Evolutionary conservation across 306 rosid genomes (phyloP).

Genomic region (Prunus mume): DNA sequence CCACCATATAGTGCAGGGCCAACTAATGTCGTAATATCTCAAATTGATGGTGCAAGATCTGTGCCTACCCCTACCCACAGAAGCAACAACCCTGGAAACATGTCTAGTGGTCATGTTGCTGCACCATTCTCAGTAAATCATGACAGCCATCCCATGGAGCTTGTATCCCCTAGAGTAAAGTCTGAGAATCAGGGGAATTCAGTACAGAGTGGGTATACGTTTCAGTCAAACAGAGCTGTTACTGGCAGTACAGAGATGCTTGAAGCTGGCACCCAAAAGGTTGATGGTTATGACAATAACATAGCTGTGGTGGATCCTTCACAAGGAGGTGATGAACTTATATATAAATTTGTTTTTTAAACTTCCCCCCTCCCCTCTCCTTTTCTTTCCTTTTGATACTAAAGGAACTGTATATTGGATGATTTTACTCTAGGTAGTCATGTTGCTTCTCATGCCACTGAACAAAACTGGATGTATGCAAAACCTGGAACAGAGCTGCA

Average conservation of each 20-base stretch:
- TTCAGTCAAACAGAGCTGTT: conserved; percentile 63
- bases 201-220: conserved; percentile 48
- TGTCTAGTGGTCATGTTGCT: conserved; percentile 37
- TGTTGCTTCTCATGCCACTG: conserved; percentile 29
- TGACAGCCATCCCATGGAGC: conserved; percentile 64
- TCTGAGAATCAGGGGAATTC: conserved; percentile 54
- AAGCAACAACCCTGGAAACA: conserved; percentile 43
- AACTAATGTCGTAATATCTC: conserved; percentile 34
- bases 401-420: conserved; percentile 23
- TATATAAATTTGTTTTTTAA: background rate
- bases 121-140: conserved; percentile 49
- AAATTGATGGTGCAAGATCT: conserved; percentile 58
- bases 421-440: conserved; percentile 23
- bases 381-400: background rate
- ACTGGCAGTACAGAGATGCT: conserved; percentile 59
- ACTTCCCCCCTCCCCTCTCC: background rate
- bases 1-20: conserved; percentile 54
- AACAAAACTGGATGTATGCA: conserved; percentile 32
- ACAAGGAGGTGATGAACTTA: conserved; percentile 62
- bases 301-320: conserved; percentile 52
- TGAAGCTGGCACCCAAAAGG: conserved; percentile 59
- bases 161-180: conserved; percentile 64
- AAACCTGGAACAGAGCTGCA: conserved; percentile 41
- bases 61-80: conserved; percentile 45
- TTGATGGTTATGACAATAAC: conserved; percentile 57